A percentile compares a stretch with the other conserved stretches of the same genome.
These are phyloP conservation scores for Ulota crispa DNA, from an alignment of 225 moss, liverwort and hornwort genomes.

Conservation along the genomic window DNA sequence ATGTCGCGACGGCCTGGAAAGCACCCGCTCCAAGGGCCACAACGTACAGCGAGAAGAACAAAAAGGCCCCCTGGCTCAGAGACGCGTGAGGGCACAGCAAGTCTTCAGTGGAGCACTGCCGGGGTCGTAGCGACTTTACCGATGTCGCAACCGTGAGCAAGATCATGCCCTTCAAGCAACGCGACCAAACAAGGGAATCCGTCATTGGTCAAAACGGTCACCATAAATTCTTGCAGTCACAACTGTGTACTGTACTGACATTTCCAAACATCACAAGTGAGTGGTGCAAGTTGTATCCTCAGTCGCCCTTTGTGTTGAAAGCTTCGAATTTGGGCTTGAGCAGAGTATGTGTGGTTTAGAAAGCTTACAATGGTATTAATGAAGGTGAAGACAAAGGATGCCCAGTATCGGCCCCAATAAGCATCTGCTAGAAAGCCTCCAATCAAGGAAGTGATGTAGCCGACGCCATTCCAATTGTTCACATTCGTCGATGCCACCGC, in stretches of 20 bases:
- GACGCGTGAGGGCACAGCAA: constrained; percentile 58
- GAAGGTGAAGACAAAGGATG: constrained; percentile 52
- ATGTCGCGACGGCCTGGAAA: constrained; percentile 51
- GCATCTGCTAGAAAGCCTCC: constrained; percentile 82
- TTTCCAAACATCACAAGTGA: not conserved
- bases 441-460: constrained; percentile 71
- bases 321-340: not conserved
- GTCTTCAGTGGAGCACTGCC: constrained; percentile 60
- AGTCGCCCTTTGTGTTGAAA: no score
- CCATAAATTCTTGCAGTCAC: not conserved
- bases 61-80: constrained; percentile 43
- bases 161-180: constrained; percentile 53
- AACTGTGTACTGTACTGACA: not conserved
- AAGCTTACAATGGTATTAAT: constrained; percentile 58
- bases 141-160: constrained; percentile 64
- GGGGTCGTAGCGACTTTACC: constrained; percentile 56
- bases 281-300: not conserved
- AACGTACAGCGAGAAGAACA: constrained; percentile 60
- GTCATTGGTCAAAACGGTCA: not conserved
- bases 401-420: constrained; percentile 81
- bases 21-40: constrained; percentile 67
- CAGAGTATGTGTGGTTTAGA: not conserved
- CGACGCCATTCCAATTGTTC: constrained; percentile 78
- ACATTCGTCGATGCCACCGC: constrained; percentile 67
- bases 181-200: not conserved